Evolutionary conservation across 2,329 filamentous ascomycete species (phyloP), one percentile per base, ranked within the genome.

Genomic region (Xylaria digitata): DNA sequence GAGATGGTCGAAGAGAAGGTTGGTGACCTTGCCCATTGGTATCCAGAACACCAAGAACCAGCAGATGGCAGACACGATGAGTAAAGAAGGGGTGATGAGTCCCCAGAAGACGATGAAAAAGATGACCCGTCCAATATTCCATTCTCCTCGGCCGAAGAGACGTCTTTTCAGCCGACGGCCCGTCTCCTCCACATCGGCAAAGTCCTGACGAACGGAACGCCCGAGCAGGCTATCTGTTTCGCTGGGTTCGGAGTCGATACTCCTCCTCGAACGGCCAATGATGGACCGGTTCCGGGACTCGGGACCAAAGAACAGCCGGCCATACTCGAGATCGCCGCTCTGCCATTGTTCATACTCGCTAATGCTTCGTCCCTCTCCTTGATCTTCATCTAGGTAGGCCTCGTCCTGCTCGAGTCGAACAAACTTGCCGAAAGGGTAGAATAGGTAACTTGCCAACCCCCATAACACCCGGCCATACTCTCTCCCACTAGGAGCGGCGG

Each of bases 261-360:
- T 97, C 75, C 93, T 90, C 75, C 96, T 88, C 67, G 94, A 92
- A 52, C 93, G 90, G 23, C 95, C 96, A 48, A 97, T 84, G 58
- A 98, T 89, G 6, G 94, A 96, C 60, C 92, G 88, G 72, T 86
- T 90, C 67, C 87, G 82, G 61, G 70, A 71, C 57, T 89, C 88
- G 2, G 96, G 96, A 0, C 96, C 96, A 78, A 99, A 99, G 83
- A 99, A 98, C 2, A 99, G 86, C 40, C 95, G 88, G 2, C 96
- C 96, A 78, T 98, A 94, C 79, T 99, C 96, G 40, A 99, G 87
- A 76, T 99, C 96, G 57, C 96, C 96, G 76, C 90, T 97, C 81
- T 99, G 96, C 96, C 96, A 99, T 80, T 97, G 94, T 79, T 99
- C 96, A 77, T 99, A 99, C 82, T 99, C 96, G 75, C 93, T 96